These are phyloP conservation scores for Candida sonorensis DNA, from an alignment of 805 yeast genomes.

Conservation along the genomic window DNA sequence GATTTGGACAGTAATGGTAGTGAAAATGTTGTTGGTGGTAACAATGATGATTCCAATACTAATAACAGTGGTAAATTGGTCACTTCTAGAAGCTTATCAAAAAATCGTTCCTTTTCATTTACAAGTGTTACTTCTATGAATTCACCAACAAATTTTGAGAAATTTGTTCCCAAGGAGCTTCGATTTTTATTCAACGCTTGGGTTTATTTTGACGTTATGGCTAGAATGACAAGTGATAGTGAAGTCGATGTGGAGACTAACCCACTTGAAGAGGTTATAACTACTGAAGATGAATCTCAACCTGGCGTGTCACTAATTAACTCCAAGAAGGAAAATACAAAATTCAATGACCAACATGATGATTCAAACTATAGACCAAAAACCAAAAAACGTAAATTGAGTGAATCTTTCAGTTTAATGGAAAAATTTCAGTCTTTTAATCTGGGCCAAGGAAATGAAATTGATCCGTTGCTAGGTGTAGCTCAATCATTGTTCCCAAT, in stretches of 20 bases:
- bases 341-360: too few species aligned
- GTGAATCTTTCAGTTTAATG: slow-evolving; percentile 24
- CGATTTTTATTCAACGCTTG: slow-evolving; percentile 56
- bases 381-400: slow-evolving; percentile 7
- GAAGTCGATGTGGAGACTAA: slow-evolving; percentile 28
- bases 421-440: slow-evolving; percentile 34
- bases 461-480: slow-evolving; percentile 65
- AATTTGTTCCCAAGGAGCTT: slow-evolving; percentile 33
- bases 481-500: slow-evolving; percentile 58
- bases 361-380: too few species aligned
- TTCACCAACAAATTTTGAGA: slow-evolving; percentile 2
- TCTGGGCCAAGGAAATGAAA: slow-evolving; percentile 28
- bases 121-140: slow-evolving; percentile 7
- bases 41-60: slow-evolving; percentile 1
- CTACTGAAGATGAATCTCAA: slow-evolving; percentile 2
- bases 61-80: slow-evolving; percentile 1
- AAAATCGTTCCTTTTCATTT: slow-evolving; percentile 6
- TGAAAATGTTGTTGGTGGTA: too few species aligned
- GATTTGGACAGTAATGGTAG: neutral
- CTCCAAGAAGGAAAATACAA: too few species aligned
- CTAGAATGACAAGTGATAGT: slow-evolving; percentile 53
- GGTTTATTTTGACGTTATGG: slow-evolving; percentile 61
- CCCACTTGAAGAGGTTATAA: slow-evolving; percentile 1
- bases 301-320: too few species aligned
- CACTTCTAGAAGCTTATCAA: slow-evolving; percentile 7